Percentiles rank a stretch among this genome's conserved stretches.
These are phyloP conservation scores for Piromyces finnis DNA, from an alignment of 192 early-diverging fungal genomes.

Conservation along the genomic window DNA sequence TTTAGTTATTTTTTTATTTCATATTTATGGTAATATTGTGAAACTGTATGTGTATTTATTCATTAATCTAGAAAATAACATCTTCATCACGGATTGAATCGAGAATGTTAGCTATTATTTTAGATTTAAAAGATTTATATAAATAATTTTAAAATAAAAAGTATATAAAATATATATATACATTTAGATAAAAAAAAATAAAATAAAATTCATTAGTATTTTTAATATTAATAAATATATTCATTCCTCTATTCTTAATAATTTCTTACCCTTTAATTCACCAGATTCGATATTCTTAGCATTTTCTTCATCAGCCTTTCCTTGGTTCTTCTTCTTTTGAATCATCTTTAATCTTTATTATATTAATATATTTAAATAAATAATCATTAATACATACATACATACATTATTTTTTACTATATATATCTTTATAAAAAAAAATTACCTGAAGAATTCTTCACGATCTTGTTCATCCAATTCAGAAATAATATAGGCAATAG, in stretches of 20 bases:
- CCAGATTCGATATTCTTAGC: background rate
- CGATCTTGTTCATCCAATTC: conserved; percentile 97
- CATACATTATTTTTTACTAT: background rate
- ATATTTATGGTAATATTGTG: too few relatives aligned
- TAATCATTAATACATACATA: too few relatives aligned
- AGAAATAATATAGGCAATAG: conserved; percentile 79
- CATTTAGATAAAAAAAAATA: too few relatives aligned
- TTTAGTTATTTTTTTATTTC: too few relatives aligned
- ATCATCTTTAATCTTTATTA: conserved; percentile 84
- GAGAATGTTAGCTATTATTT: too few relatives aligned
- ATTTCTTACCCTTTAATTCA: background rate
- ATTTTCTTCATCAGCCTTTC: conserved; percentile 32
- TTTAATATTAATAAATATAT: too few relatives aligned
- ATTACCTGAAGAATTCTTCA: conserved; percentile 88
- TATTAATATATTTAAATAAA: too few relatives aligned
- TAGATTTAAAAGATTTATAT: too few relatives aligned
- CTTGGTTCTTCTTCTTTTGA: conserved; percentile 85
- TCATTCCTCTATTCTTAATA: too few relatives aligned
- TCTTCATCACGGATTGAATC: background rate
- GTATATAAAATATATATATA: too few relatives aligned
- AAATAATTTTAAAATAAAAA: background rate
- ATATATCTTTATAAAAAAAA: background rate
- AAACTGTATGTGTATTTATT: too few relatives aligned
- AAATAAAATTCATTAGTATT: too few relatives aligned
- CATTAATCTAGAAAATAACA: background rate